Evolutionary conservation across 225 moss, liverwort and hornwort species (phyloP).

Genomic region (Neckera pumila): DNA sequence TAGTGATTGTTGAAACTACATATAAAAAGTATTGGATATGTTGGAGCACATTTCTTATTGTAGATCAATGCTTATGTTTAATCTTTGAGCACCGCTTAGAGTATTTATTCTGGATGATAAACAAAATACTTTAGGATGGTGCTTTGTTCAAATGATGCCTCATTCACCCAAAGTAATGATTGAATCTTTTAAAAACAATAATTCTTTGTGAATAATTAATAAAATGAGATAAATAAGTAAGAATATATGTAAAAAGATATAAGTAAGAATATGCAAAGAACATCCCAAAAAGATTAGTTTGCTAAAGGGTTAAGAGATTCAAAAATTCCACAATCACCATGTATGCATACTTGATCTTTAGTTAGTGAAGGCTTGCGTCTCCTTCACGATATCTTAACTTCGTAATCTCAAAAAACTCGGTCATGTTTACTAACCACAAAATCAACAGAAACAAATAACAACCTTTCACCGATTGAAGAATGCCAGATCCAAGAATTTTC

Average conservation of each 20-base stretch:
- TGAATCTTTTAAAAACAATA: fast-evolving
- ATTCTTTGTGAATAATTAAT: not conserved
- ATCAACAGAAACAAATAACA: not conserved
- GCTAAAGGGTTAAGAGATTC: not conserved
- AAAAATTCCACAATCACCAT: not conserved
- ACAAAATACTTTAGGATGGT: not conserved
- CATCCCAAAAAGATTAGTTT: fast-evolving
- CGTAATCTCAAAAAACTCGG: slow-evolving; percentile 23
- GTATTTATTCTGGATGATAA: not conserved
- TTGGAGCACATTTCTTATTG: not conserved
- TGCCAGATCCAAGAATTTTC: not conserved
- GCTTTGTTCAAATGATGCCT: not conserved
- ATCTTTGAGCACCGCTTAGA: not conserved
- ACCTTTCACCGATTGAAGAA: not conserved
- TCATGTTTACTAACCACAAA: not conserved
- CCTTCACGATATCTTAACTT: not conserved
- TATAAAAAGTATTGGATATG: not conserved
- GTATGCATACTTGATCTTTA: too few relatives aligned
- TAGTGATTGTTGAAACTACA: too few relatives aligned
- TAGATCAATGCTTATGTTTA: not conserved
- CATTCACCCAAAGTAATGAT: not conserved
- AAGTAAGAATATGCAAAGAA: not conserved
- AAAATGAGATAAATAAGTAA: not conserved
- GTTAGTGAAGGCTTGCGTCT: not conserved
- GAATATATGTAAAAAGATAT: too few relatives aligned